Evolutionary conservation across 257 asterid species (phyloP), one percentile per base, ranked within the genome.

Genomic region (Solanum bulbocastanum): DNA sequence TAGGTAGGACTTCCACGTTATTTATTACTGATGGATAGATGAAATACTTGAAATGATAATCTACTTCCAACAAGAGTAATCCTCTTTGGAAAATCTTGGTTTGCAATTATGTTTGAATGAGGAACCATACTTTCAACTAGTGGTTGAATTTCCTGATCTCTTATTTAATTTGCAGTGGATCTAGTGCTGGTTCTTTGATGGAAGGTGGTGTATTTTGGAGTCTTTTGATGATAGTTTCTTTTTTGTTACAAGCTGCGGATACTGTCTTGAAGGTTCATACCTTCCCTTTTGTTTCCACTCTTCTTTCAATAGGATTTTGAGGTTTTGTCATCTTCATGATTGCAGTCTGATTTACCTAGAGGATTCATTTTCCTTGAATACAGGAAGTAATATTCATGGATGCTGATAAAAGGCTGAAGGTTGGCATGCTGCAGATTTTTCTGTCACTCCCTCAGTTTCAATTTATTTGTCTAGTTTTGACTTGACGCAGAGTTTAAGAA

Each of bases 191-290:
- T 83, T 96, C 99, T 86, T 90, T 96, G 92, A 90, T 93, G 94
- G 98, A 94, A 87, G 95, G 94, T 69, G 98, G 98, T 87, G 81
- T 95, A 52, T 96, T 96, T 92, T 97, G 99, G 99, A 97, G 98
- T 90, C 89, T 92, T 93, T 90, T 96, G 91, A 96, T 97, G 99
- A 93, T 96, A 60, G 87, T 95, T 88, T 97, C 99, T 46, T 97
- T 97, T 95, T 92, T 97, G 71, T 91, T 96, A 69, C 99, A 96
- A 94, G 99, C 99, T 87, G 99, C 96, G 84, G 99, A 97, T 88
- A 92, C 98, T 58, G 95, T 97, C 87, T 87, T 96, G 92, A 97
- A 97, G 98, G 99, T 97, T 86, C 84, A 88, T 58, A 60, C 65
- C 87, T 89, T 87, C 89, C 91, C 83, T 85, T 83, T 40, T 84